Base-by-base conservation (phyloP, 768 basidiomycete species). In the Phlebiopsis gigantea region DNA sequence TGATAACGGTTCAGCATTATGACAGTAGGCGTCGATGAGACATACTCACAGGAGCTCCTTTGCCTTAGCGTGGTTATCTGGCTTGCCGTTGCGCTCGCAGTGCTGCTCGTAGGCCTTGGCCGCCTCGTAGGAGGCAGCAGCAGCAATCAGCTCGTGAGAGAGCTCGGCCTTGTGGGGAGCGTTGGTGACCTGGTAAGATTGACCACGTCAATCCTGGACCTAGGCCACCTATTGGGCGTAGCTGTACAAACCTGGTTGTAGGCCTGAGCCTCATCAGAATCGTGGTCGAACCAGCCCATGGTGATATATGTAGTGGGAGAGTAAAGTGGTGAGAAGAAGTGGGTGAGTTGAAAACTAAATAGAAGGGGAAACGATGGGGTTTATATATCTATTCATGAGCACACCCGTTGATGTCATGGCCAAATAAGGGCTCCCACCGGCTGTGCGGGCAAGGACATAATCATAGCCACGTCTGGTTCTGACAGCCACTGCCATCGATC, bases 131-230 rank as follows among this genome's bases (percentile, higher is more conserved):
- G 83, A 69, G 5, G 85, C 86, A 45, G 87, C 87, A 42, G 71
- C 85, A 46, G 83, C 82, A 59, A 89, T 76, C 43, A 88, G 66
- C 70, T 89, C 82, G 67, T 89, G 87, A 8, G 83, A 79, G 53
- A 86, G 69, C 55, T 69, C 55, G 1, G 85, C 80, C 71, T 84
- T 71, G 73, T 86, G 85, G 9, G 75, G 76, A 14, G 75, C 74
- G 48, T 76, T 77, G 17, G 54, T 31, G 46, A 79, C 77, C 82
- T 85, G 58, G 60, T 14, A 26, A 30, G 9, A 25, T 28, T 42
- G 39, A 48, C 34, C n/a, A 7, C n/a, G 7, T 28, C 56, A 22
- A 28, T 31, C 21, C 25, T 24, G 25, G 21, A 34, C n/a, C n/a
- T n/a, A n/a, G n/a, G n/a, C n/a, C n/a, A n/a, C n/a, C n/a, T n/a